A percentile compares a stretch with the other conserved stretches of the same genome.
These are phyloP conservation scores for Yarrowia deformans DNA, from an alignment of 805 yeast genomes.

Conservation along the genomic window DNA sequence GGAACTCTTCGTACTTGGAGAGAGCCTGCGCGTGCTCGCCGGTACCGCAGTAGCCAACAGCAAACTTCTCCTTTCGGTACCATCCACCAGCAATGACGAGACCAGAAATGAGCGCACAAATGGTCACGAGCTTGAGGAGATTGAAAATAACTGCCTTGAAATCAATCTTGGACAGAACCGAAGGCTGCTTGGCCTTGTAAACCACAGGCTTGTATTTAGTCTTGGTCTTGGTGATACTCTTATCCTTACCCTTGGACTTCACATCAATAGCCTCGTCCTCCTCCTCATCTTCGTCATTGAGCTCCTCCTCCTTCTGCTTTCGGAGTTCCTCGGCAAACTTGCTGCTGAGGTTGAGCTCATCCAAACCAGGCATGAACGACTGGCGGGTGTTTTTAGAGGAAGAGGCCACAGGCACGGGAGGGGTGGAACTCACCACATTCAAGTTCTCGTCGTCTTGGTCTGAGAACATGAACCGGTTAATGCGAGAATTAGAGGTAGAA, in stretches of 20 bases:
- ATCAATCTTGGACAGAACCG: constrained; percentile 5
- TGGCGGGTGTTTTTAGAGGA: constrained; percentile 39
- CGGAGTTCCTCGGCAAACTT: constrained; percentile 25
- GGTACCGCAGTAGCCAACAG: constrained; percentile 77
- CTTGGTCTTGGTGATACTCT: constrained; percentile 33
- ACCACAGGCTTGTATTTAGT: constrained; percentile 35
- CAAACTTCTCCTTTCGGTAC: constrained; percentile 68
- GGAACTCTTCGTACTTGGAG: constrained; percentile 49
- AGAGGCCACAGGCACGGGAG: constrained; percentile 7
- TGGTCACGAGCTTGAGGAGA: constrained; percentile 28
- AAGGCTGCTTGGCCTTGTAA: constrained; percentile 31
- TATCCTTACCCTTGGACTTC: constrained; percentile 6
- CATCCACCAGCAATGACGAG: constrained; percentile 58
- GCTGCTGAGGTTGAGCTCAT: constrained; percentile 39
- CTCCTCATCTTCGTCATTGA: constrained; percentile 5
- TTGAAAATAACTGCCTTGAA: constrained; percentile 34
- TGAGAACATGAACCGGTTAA: constrained; percentile 39
- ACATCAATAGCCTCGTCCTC: not conserved
- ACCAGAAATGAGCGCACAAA: constrained; percentile 48
- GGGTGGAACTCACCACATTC: constrained; percentile 10
- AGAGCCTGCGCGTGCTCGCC: constrained; percentile 41
- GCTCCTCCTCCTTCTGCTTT: constrained; percentile 34
- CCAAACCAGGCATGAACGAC: constrained; percentile 45
- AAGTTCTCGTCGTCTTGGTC: constrained; percentile 17
- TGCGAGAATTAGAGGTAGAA: constrained; percentile 34